Conservation (phyloP, 2,329 filamentous ascomycete species). For the Anthostomella pinea region DNA sequence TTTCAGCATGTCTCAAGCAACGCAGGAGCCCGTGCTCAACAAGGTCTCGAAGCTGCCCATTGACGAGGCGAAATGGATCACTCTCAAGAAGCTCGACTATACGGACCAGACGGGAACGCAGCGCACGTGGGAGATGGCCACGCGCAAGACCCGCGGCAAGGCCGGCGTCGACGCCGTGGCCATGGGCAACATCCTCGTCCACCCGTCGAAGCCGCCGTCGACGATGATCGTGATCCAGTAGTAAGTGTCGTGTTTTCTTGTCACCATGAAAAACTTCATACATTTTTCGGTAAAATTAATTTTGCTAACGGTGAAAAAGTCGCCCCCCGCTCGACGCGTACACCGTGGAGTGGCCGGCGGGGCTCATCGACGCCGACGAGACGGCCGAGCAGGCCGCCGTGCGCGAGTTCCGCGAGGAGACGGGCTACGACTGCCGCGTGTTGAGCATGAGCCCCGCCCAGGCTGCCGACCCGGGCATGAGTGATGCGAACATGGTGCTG, state of each 20-base stretch:
- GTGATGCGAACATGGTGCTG: no score
- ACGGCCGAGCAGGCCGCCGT: conserved; percentile 50
- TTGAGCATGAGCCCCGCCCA: conserved; percentile 50
- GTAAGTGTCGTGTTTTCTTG: no score
- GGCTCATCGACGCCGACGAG: conserved; percentile 51
- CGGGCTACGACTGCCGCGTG: conserved; percentile 51
- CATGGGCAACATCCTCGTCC: conserved; percentile 57
- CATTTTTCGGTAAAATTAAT: no score
- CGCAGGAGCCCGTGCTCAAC: conserved; percentile 46
- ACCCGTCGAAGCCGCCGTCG: conserved; percentile 41
- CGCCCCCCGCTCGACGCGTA: conserved; percentile 50
- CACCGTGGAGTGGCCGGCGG: conserved; percentile 54
- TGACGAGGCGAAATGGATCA: conserved; percentile 54
- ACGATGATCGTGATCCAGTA: conserved; percentile 52
- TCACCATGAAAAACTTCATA: no score
- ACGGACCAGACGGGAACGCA: conserved; percentile 51
- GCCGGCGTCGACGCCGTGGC: conserved; percentile 22
- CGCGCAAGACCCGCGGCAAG: conserved; percentile 50
- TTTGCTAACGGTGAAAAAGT: no score
- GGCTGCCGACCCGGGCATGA: conserved; percentile 55
- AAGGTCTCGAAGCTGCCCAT: conserved; percentile 46
- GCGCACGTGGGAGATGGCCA: conserved; percentile 59
- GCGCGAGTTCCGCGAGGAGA: conserved; percentile 54
- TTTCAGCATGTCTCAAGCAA: no score
- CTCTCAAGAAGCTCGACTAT: conserved; percentile 56